These are phyloP conservation scores for Suhomyces terraborum DNA, from an alignment of 1,139 yeast genomes.

Conservation along the genomic window DNA sequence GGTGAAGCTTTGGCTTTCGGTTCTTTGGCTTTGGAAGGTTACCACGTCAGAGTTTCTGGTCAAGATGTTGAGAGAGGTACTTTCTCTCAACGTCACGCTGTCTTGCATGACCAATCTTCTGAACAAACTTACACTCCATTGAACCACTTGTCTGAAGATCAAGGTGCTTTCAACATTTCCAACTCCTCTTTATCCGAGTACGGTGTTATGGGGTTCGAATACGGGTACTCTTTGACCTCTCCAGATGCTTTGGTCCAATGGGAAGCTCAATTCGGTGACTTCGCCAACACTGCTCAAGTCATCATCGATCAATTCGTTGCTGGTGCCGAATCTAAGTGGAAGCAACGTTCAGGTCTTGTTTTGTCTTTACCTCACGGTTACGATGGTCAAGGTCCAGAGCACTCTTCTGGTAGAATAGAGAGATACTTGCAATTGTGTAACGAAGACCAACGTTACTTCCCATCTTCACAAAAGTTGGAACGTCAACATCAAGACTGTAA, in stretches of 20 bases:
- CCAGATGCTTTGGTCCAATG: slow-evolving; percentile 97
- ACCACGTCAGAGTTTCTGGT: slow-evolving; percentile 96
- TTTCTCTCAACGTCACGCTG: slow-evolving; percentile 99
- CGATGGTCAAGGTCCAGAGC: slow-evolving; percentile 99
- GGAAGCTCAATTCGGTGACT: slow-evolving; percentile 99
- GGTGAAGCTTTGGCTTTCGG: slow-evolving; percentile 99
- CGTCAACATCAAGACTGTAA: slow-evolving; percentile 99
- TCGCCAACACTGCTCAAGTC: slow-evolving; percentile 99
- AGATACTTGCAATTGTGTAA: slow-evolving; percentile 94
- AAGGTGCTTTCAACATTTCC: slow-evolving; percentile 84
- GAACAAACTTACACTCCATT: slow-evolving; percentile 86
- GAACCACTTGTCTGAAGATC: slow-evolving; percentile 73
- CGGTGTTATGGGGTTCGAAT: slow-evolving; percentile 99
- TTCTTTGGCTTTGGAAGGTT: slow-evolving; percentile 87
- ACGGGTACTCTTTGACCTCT: slow-evolving; percentile 95
- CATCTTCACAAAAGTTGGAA: slow-evolving; percentile 80
- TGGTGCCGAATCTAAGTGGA: slow-evolving; percentile 98
- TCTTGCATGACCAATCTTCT: slow-evolving; percentile 90
- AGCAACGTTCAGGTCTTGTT: slow-evolving; percentile 96
- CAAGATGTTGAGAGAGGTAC: slow-evolving; percentile 99
- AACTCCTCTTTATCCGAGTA: slow-evolving; percentile 98
- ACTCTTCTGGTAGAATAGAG: slow-evolving; percentile 96
- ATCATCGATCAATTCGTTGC: slow-evolving; percentile 95
- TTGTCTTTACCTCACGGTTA: slow-evolving; percentile 98
- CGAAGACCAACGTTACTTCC: slow-evolving; percentile 95